Evolutionary conservation across 2,329 filamentous ascomycete genomes (phyloP), one percentile per base, ranked within the genome.

Genomic region (Calonectria crousiana): DNA sequence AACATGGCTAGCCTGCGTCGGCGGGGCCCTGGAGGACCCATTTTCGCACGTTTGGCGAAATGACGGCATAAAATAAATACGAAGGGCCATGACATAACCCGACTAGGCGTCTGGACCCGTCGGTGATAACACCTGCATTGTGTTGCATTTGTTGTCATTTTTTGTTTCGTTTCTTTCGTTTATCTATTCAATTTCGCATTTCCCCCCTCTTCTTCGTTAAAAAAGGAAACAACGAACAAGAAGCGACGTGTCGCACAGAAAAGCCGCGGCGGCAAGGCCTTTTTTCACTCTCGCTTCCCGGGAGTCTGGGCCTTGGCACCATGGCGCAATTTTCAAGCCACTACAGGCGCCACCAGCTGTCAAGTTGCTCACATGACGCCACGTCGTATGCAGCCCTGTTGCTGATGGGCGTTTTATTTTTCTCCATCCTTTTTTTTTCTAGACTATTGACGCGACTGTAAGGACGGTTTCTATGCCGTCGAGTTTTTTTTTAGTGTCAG

Each of bases 261-360:
- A 23, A 47, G 44, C 18, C 20, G 20, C n/a, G 20, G n/a, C 44
- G 44, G 44, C 44, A 47, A 23, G 2, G 44, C 44, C n/a, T n/a
- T 9, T 47, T 10, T 47, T 23, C 44, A 16, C 56, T 41, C 23
- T 62, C 34, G 56, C 56, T 41, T 62, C n/a, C 30, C 56, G 23
- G 23, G 56, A 23, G 56, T 41, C 56, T 36, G n/a, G 56, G 38
- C 56, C 52, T 62, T 41, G 56, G 56, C 56, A 14, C 56, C 56
- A 62, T 62, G 56, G 56, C 56, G 56, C 56, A 62, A 62, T 62
- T 20, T 62, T 38, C 56, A 62, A 62, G 56, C 56, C 56, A 62
- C 32, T 16, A 60, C 53, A 26, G 28, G 56, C 23, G 34, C 56
- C 56, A 38, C 56, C 23, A 60, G 56, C 56, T 62, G 56, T 62